These are phyloP conservation scores for Colletotrichum sp. DNA, from an alignment of 2,329 filamentous ascomycete genomes.

Conservation along the genomic window DNA sequence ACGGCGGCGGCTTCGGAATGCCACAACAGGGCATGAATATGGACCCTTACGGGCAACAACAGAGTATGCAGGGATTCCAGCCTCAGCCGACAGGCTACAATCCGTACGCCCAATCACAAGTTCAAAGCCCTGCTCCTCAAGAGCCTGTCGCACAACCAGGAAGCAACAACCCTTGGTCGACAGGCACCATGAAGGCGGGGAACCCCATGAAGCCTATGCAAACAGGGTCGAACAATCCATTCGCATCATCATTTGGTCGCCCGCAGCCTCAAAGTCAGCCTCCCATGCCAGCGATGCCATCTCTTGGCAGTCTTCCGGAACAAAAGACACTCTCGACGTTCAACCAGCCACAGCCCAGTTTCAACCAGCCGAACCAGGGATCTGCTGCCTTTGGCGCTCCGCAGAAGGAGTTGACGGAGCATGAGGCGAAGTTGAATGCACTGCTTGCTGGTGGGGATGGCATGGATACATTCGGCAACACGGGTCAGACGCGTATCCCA, in stretches of 20 bases:
- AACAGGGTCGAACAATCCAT: conserved; percentile 98
- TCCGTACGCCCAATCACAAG: conserved; percentile 52
- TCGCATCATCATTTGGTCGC: conserved; percentile 75
- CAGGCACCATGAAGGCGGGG: conserved; percentile 59
- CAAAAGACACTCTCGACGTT: conserved; percentile 75
- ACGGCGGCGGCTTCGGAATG: conserved; percentile 64
- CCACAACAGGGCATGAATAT: conserved; percentile 70
- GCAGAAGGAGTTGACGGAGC: conserved; percentile 64
- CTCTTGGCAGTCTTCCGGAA: conserved; percentile 79
- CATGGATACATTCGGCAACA: conserved; percentile 96
- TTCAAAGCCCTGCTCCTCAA: conserved; percentile 48
- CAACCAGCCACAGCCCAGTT: conserved; percentile 45
- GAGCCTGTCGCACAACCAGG: conserved; percentile 75
- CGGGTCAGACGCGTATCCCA: conserved; percentile 93
- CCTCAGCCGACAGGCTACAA: conserved; percentile 60
- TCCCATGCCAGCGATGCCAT: conserved; percentile 58
- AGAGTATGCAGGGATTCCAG: conserved; percentile 49
- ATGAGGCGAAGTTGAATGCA: conserved; percentile 81
- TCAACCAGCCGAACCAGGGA: conserved; percentile 43
- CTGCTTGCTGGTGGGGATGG: conserved; percentile 88
- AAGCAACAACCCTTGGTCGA: conserved; percentile 94
- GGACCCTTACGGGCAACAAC: conserved; percentile 70
- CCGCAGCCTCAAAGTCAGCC: conserved; percentile 60
- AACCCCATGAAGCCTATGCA: conserved; percentile 78
- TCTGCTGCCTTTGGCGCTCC: conserved; percentile 31